These are phyloP conservation scores for Trichoderma sp. DNA, from an alignment of 2,329 filamentous ascomycete species.

Conservation along the genomic window DNA sequence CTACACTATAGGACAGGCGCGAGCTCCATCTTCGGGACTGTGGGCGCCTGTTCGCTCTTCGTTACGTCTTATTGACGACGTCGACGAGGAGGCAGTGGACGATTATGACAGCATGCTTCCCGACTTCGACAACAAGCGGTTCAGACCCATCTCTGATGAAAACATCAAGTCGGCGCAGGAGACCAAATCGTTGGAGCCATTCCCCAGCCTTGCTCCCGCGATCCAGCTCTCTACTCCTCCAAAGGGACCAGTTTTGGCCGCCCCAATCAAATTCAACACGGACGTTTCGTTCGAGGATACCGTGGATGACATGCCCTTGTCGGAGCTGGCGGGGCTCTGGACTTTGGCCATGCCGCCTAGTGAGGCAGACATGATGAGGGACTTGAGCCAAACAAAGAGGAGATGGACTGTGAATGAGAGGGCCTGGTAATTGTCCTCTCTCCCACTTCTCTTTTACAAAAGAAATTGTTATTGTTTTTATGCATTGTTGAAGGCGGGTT, in stretches of 20 bases:
- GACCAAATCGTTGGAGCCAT: not conserved
- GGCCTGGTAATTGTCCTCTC: slow-evolving; percentile 19
- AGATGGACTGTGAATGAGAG: slow-evolving; percentile 56
- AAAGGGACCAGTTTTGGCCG: slow-evolving; percentile 32
- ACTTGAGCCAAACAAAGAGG: slow-evolving; percentile 47
- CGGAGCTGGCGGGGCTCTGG: slow-evolving; percentile 42
- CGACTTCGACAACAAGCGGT: slow-evolving; percentile 47
- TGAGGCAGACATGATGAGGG: slow-evolving; percentile 45
- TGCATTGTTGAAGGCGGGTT: not conserved
- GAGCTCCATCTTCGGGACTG: slow-evolving; percentile 29
- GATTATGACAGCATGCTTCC: slow-evolving; percentile 51
- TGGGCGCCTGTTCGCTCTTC: slow-evolving; percentile 39
- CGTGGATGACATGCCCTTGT: slow-evolving; percentile 32
- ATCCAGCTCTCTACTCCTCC: slow-evolving; percentile 19
- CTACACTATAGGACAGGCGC: not conserved
- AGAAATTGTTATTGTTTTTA: not conserved
- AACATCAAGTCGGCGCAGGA: not conserved
- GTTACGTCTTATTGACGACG: slow-evolving; percentile 43
- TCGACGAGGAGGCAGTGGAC: slow-evolving; percentile 43
- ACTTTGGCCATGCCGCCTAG: slow-evolving; percentile 42
- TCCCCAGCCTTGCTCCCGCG: not conserved
- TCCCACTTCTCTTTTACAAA: not conserved
- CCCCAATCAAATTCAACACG: slow-evolving; percentile 37
- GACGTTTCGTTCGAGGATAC: slow-evolving; percentile 31
- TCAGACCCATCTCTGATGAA: slow-evolving; percentile 22